Percentiles rank a stretch among this genome's conserved stretches.
Evolutionary conservation across 1,284 basidiomycete species (phyloP).

Genomic region (Porogramme epimiltina): DNA sequence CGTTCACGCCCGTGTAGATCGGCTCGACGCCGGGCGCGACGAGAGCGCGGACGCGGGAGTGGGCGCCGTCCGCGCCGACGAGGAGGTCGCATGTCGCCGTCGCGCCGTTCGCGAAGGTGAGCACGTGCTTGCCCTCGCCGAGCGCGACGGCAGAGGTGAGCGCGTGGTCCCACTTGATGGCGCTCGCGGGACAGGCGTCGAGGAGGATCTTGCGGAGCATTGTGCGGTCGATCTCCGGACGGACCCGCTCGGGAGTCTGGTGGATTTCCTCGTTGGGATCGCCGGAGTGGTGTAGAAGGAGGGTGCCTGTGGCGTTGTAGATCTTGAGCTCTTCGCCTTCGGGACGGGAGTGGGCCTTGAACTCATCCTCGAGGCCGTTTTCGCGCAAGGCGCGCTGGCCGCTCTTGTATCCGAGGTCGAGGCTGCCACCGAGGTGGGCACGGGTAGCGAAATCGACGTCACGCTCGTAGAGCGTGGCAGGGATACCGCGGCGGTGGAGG

Average conservation of each 20-base stretch:
- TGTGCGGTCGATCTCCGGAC: conserved; percentile 1
- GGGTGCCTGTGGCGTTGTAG: not conserved
- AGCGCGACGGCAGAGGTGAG: not conserved
- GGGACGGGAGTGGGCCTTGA: not conserved
- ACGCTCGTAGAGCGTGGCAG: not conserved
- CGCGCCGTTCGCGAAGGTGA: not conserved
- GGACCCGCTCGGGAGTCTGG: not conserved
- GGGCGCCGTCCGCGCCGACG: not conserved
- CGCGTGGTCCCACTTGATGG: not conserved
- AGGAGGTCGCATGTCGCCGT: not conserved
- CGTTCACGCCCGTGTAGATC: not conserved
- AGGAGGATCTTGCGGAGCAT: not conserved
- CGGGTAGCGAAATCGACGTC: not conserved
- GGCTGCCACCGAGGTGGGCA: not conserved
- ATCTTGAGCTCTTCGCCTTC: not conserved
- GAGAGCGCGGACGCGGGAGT: conserved; percentile 1
- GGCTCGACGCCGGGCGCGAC: not conserved
- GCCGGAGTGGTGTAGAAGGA: not conserved
- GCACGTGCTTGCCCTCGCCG: not conserved
- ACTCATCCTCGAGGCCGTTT: not conserved
- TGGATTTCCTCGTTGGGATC: not conserved
- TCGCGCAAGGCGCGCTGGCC: not conserved
- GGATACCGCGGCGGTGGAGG: not conserved
- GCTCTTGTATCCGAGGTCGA: not conserved
- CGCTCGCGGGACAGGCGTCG: not conserved